Base-by-base conservation (phyloP, 306 rosid genomes). In the Alnus glutinosa region DNA sequence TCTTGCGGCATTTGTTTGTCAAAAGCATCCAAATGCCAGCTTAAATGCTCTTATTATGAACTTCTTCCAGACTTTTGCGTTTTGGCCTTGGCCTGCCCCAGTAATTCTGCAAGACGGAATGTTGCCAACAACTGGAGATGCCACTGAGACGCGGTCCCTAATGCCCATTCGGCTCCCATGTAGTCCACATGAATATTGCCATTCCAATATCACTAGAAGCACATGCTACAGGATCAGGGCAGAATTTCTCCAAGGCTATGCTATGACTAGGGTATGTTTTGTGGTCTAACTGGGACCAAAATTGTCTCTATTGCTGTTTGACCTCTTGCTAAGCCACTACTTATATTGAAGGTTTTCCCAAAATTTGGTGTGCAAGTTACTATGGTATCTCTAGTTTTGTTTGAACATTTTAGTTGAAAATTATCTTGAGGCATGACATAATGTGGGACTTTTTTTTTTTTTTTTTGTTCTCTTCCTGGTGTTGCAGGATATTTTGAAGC, bases 31-130 rank as follows among this genome's bases (percentile, higher is more conserved):
- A 9, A 73, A 76, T 61, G 87, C 84, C 63, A 58, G 80, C 32
- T 78, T 84, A 64, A 87, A 81, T 62, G 9, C 82, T 78, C 67
- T 87, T 62, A 59, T 87, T 73, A 55, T 73, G 76, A 80, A 76
- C 70, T 87, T 87, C 66, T 87, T 87, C 66, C 78, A 73, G 58
- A 84, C 76, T 28, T 87, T 87, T 81, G 87, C 87, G 15, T 76
- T 10, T 81, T 87, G 90, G 90, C 84, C 74, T 39, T 87, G 90
- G 90, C 87, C 90, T 61, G 54, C 78, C 37, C 87, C 86, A 47
- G 90, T 87, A 54, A 73, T 69, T 75, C 59, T 86, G 76, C 78
- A 78, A 8, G 87, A 81, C 71, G 82, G 84, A 78, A 77, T 74
- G 78, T 57, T 78, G 13, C 75, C 73, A 59, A 36, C 75, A 54